A percentile compares a stretch with the other conserved stretches of the same genome.
These are phyloP conservation scores for Pseudocercospora eumusae DNA, from an alignment of 2,329 filamentous ascomycete genomes.

Conservation along the genomic window DNA sequence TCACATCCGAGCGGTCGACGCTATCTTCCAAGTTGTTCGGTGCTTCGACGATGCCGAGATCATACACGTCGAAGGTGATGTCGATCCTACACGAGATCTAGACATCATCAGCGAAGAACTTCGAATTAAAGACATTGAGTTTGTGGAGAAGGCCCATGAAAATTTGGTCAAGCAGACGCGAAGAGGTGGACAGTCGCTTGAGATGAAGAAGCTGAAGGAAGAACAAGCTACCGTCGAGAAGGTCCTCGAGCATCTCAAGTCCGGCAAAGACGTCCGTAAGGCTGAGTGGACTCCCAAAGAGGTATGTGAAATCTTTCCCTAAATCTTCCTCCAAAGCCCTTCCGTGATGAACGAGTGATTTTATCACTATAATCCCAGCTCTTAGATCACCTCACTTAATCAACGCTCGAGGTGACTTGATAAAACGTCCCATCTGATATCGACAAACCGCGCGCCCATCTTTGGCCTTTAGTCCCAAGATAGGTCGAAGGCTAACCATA, in stretches of 20 bases:
- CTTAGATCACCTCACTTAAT: conserved; percentile 82
- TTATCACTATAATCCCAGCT: conserved; percentile 99
- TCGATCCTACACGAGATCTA: conserved; percentile 89
- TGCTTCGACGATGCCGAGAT: conserved; percentile 94
- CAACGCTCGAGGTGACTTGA: conserved; percentile 79
- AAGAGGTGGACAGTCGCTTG: conserved; percentile 88
- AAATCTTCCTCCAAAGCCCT: conserved; percentile 37
- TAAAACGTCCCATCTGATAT: conserved; percentile 65
- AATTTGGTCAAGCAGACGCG: conserved; percentile 90
- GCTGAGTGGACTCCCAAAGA: conserved; percentile 89
- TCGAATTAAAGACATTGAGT: conserved; percentile 97
- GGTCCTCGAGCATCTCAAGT: conserved; percentile 77
- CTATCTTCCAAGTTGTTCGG: conserved; percentile 46
- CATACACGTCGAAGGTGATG: conserved; percentile 98
- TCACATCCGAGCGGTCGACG: conserved; percentile 77
- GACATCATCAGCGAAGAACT: conserved; percentile 97
- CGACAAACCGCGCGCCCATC: neutral
- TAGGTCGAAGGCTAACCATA: conserved; percentile 7
- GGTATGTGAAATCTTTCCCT: conserved; percentile 62
- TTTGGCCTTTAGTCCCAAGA: neutral
- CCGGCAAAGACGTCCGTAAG: conserved; percentile 91
- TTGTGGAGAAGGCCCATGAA: conserved; percentile 92
- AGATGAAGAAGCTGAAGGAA: conserved; percentile 96
- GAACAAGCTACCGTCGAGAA: conserved; percentile 93
- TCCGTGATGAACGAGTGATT: conserved; percentile 98